A percentile compares a stretch with the other conserved stretches of the same genome.
Evolutionary conservation across 768 basidiomycete genomes (phyloP).

Genomic region (Antrodiella citrinella): DNA sequence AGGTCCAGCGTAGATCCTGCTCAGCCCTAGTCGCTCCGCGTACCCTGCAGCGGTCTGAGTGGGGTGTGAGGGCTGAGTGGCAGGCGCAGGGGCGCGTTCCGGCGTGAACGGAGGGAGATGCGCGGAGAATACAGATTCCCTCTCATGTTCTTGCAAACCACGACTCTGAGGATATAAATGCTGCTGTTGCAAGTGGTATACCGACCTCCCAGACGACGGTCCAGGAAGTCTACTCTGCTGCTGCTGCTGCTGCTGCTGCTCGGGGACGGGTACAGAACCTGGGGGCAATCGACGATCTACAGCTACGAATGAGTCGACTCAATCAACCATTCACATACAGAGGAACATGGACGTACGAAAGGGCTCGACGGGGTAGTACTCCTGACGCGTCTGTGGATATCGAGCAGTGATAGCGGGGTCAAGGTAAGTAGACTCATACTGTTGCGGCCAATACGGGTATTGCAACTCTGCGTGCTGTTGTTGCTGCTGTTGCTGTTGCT

Average conservation of each 20-base stretch:
- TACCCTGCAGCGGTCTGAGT: not conserved
- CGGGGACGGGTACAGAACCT: not conserved
- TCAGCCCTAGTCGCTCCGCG: not conserved
- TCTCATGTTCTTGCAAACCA: not conserved
- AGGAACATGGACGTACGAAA: not conserved
- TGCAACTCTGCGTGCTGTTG: not conserved
- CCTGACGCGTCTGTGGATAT: not conserved
- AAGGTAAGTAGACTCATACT: not conserved
- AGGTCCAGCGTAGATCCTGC: not conserved
- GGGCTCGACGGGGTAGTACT: not conserved
- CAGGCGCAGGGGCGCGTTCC: not conserved
- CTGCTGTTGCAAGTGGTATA: not conserved
- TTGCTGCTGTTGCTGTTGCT: not conserved
- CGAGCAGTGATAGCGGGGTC: not conserved
- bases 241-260: too few species aligned
- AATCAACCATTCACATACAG: not conserved
- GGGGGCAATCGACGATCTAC: not conserved
- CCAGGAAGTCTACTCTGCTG: not conserved
- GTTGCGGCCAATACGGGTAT: not conserved
- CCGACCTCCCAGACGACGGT: not conserved
- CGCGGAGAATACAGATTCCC: not conserved
- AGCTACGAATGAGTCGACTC: not conserved
- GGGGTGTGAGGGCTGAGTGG: not conserved
- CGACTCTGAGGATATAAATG: not conserved
- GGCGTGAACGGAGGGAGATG: not conserved